Conservation (phyloP, 768 basidiomycete genomes). For the Hypsizygus marmoreus region DNA sequence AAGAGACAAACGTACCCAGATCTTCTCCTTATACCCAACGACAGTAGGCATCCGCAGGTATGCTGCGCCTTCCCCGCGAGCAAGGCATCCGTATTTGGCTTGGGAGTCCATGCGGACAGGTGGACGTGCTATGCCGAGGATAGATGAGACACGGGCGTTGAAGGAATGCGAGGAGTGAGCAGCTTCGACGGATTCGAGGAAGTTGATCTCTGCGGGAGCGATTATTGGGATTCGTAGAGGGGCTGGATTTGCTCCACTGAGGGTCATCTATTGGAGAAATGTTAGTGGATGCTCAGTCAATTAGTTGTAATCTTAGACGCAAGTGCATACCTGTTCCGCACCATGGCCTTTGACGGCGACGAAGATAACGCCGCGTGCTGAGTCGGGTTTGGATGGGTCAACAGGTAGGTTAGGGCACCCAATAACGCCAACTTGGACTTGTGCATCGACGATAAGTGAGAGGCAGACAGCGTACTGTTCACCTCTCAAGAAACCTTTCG, state of each 20-base stretch:
- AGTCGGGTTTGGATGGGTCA: conserved; percentile 51
- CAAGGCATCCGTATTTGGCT: conserved; percentile 89
- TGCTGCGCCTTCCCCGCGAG: conserved; percentile 81
- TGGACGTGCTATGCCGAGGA: conserved; percentile 63
- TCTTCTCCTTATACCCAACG: conserved; percentile 85
- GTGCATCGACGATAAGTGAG: conserved; percentile 75
- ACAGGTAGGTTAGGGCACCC: conserved; percentile 91
- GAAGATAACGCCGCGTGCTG: conserved; percentile 78
- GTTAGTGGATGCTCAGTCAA: no score
- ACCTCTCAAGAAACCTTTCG: conserved; percentile 89
- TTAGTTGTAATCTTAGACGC: conserved; percentile 1
- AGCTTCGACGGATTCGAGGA: conserved; percentile 92
- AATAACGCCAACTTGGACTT: conserved; percentile 82
- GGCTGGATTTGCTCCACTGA: conserved; percentile 49
- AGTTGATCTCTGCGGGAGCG: conserved; percentile 50
- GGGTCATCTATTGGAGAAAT: conserved; percentile 49
- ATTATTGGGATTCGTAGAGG: conserved; percentile 56
- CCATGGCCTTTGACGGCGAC: conserved; percentile 87
- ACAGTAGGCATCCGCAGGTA: conserved; percentile 83
- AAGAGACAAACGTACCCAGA: conserved; percentile 67
- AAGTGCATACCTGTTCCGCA: conserved; percentile 60
- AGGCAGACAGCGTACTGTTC: conserved; percentile 94
- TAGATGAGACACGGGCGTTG: conserved; percentile 68
- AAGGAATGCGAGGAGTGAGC: conserved; percentile 90
- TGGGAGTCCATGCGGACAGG: conserved; percentile 93